A percentile compares a stretch with the other conserved stretches of the same genome.
phyloP scores from a whole-genome alignment of 163 green algal genomes.

The Scenedesmus sp. region DNA sequence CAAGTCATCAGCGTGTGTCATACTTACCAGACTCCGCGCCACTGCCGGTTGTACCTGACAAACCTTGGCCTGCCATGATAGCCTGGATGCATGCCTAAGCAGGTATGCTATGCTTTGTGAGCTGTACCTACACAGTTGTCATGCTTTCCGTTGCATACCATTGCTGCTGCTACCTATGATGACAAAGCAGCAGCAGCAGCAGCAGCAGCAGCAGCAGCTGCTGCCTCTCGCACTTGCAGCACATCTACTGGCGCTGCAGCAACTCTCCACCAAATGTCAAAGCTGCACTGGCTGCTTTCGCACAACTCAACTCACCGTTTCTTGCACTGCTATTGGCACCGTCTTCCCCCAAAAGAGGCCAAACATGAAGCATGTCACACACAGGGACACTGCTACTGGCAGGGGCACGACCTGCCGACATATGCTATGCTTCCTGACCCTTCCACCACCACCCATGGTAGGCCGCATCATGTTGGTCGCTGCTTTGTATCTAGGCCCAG shows the following conservation, averaged over 20 bases:
- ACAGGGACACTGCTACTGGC: slow-evolving; percentile 39
- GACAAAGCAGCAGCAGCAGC: not conserved
- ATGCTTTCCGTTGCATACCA: no score
- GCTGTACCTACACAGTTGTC: no score
- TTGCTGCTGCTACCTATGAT: not conserved
- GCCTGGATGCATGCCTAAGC: no score
- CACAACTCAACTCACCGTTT: slow-evolving; percentile 8
- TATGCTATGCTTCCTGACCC: slow-evolving; percentile 14
- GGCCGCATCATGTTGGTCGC: not conserved
- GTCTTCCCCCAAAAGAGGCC: slow-evolving; percentile 8
- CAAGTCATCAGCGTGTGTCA: not conserved
- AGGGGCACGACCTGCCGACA: slow-evolving; percentile 23
- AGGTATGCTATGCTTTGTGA: no score
- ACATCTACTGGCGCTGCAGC: not conserved
- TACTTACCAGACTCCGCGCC: not conserved
- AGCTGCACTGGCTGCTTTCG: no score
- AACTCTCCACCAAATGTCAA: no score
- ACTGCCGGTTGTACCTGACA: not conserved
- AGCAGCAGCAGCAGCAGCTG: not conserved
- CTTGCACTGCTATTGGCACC: slow-evolving; percentile 14
- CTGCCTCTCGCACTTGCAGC: not conserved
- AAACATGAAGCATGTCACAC: slow-evolving; percentile 46
- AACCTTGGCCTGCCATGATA: not conserved
- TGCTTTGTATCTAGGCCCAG: not conserved
- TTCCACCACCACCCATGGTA: not conserved